Evolutionary conservation across 805 yeast genomes (phyloP).

Genomic region (Monosporozyma siamensis): DNA sequence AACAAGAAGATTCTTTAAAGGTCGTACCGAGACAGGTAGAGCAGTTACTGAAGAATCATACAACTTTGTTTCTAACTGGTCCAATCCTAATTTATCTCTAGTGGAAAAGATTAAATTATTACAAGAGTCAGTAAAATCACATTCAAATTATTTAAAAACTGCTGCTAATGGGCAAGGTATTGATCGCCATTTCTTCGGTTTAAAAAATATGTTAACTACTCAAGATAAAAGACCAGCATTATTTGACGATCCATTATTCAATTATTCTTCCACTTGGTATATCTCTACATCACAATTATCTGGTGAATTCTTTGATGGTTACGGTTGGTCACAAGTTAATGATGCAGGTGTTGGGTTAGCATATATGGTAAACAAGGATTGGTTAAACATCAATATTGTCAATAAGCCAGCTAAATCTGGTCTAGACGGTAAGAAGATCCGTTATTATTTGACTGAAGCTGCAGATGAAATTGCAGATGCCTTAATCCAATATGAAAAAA

Average conservation of each 20-base stretch:
- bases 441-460: conserved; percentile 60
- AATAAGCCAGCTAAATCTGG: conserved; percentile 37
- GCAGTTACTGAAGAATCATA: conserved; percentile 66
- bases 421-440: conserved; percentile 35
- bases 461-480: conserved; percentile 74
- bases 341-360: conserved; percentile 93
- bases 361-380: conserved; percentile 80
- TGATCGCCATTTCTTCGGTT: conserved; percentile 89
- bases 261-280: conserved; percentile 77
- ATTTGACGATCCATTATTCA: conserved; percentile 65
- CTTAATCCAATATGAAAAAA: conserved; percentile 26
- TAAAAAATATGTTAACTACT: conserved; percentile 59
- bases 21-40: conserved; percentile 92
- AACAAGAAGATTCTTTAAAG: conserved; percentile 77
- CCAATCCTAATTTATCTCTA: conserved; percentile 37
- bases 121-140: conserved; percentile 64
- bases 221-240: conserved; percentile 53
- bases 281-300: conserved; percentile 84
- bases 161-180: conserved; percentile 85
- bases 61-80: conserved; percentile 67
- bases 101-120: conserved; percentile 57
- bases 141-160: conserved; percentile 58
- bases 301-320: conserved; percentile 75
- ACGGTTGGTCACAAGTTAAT: conserved; percentile 93
- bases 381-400: conserved; percentile 78